Evolutionary conservation across 2,329 filamentous ascomycete genomes (phyloP).

Genomic region (Fusarium camptoceras): DNA sequence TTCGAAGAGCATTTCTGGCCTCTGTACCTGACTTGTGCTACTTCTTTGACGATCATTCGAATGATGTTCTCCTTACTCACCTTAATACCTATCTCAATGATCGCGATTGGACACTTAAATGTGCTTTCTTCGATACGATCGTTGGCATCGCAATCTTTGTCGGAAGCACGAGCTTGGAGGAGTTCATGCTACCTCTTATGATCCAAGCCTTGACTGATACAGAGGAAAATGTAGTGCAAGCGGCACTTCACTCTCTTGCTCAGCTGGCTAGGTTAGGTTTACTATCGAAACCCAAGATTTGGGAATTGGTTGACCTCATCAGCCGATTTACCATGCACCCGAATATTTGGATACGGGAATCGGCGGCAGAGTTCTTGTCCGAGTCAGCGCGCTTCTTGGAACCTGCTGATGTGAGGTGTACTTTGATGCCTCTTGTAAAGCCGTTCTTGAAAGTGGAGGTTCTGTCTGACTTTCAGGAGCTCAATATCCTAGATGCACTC

Average conservation of each 20-base stretch:
- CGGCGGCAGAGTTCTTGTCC: conserved; percentile 84
- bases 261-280: conserved; percentile 90
- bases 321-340: conserved; percentile 92
- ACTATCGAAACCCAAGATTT: conserved; percentile 84
- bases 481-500: conserved; percentile 81
- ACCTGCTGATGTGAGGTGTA: conserved; percentile 83
- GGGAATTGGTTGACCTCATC: conserved; percentile 87
- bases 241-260: conserved; percentile 86
- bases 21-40: conserved; percentile 93
- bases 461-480: conserved; percentile 74
- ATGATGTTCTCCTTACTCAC: conserved; percentile 95
- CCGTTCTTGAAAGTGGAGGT: conserved; percentile 84
- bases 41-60: conserved; percentile 93
- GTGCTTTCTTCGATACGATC: conserved; percentile 94
- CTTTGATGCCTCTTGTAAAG: conserved; percentile 81
- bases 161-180: conserved; percentile 88
- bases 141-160: conserved; percentile 93
- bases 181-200: conserved; percentile 96
- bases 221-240: conserved; percentile 94
- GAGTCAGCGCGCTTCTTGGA: conserved; percentile 81
- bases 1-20: conserved; percentile 88
- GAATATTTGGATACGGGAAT: conserved; percentile 94
- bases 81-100: conserved; percentile 98
- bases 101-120: conserved; percentile 95
- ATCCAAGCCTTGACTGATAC: conserved; percentile 92